Percentiles rank a stretch among this genome's conserved stretches.
Evolutionary conservation across 768 basidiomycete species (phyloP).

Genomic region (Sporobolomyces pararoseus): DNA sequence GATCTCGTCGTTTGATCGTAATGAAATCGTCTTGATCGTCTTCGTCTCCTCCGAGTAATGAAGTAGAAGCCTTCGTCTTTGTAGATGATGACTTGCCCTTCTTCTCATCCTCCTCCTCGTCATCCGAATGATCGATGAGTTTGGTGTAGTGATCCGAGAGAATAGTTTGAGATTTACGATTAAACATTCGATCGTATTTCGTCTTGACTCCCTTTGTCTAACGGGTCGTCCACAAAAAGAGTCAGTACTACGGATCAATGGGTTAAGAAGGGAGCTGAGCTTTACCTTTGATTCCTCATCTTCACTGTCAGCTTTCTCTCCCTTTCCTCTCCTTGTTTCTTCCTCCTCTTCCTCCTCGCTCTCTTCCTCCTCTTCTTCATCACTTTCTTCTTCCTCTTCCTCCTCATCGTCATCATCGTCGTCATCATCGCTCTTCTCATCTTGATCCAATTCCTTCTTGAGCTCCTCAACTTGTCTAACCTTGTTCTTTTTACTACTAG

Average conservation of each 20-base stretch:
- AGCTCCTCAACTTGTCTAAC: slow-evolving; percentile 52
- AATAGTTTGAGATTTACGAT: slow-evolving; percentile 88
- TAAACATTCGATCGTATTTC: slow-evolving; percentile 97
- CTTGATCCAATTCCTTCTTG: slow-evolving; percentile 39
- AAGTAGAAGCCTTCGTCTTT: too few relatives aligned
- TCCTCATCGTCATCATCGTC: slow-evolving; percentile 15
- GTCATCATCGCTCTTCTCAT: slow-evolving; percentile 13
- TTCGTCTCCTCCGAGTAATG: slow-evolving; percentile 27
- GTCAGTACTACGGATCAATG: too few relatives aligned
- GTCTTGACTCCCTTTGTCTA: slow-evolving; percentile 53
- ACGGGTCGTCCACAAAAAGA: neutral
- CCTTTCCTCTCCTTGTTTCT: slow-evolving; percentile 8
- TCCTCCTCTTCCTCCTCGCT: slow-evolving; percentile 1
- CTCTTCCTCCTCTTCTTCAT: slow-evolving; percentile 43
- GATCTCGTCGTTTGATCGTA: slow-evolving; percentile 85
- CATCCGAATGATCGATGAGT: slow-evolving; percentile 66
- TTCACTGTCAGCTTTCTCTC: slow-evolving; percentile 11
- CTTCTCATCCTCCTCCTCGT: slow-evolving; percentile 54
- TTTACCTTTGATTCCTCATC: slow-evolving; percentile 45
- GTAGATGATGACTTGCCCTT: neutral
- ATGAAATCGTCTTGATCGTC: slow-evolving; percentile 74
- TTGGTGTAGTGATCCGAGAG: slow-evolving; percentile 85
- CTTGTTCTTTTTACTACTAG: slow-evolving; percentile 73
- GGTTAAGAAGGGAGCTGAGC: neutral
- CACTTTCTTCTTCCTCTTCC: slow-evolving; percentile 20